These are phyloP conservation scores for Cryptococcus sp. DNA, from an alignment of 1,284 basidiomycete genomes.

Conservation along the genomic window DNA sequence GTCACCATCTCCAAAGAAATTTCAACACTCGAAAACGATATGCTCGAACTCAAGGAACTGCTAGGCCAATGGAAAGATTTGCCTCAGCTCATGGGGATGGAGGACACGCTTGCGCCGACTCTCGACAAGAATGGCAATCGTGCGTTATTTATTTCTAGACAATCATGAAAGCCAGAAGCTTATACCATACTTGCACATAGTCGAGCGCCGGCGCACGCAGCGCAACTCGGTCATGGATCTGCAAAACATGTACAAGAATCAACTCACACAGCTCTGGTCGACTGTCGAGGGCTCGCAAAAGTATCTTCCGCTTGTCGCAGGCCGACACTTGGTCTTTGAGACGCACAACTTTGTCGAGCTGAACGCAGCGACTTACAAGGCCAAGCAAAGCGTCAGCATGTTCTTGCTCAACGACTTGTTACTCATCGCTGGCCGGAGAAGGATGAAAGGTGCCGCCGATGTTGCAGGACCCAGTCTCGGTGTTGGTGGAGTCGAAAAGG, in stretches of 20 bases:
- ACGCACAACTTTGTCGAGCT: conserved; percentile 80
- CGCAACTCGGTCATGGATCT: conserved; percentile 91
- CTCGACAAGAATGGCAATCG: conserved; percentile 47
- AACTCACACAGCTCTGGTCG: conserved; percentile 87
- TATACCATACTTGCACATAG: conserved; percentile 15
- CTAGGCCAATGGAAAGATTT: conserved; percentile 93
- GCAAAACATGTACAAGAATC: conserved; percentile 87
- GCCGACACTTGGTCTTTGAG: conserved; percentile 86
- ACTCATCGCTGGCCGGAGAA: conserved; percentile 70
- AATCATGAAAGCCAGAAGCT: neutral
- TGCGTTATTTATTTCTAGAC: conserved; percentile 15
- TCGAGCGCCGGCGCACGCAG: conserved; percentile 65
- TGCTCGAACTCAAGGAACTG: conserved; percentile 93
- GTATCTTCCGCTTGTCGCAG: conserved; percentile 84
- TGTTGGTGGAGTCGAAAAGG: conserved; percentile 43
- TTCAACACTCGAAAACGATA: conserved; percentile 91
- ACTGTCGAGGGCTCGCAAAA: conserved; percentile 96
- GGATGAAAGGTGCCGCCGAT: conserved; percentile 33
- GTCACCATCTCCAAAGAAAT: conserved; percentile 97
- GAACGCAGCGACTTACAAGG: conserved; percentile 94
- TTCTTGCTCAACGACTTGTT: conserved; percentile 90
- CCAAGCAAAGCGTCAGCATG: conserved; percentile 81
- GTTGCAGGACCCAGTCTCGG: conserved; percentile 57
- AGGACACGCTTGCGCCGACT: conserved; percentile 59
- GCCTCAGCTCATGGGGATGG: conserved; percentile 87